Percentiles rank a stretch among this genome's conserved stretches.
phyloP scores from a whole-genome alignment of 2,329 filamentous ascomycete species.

The Ophiostoma ips region DNA sequence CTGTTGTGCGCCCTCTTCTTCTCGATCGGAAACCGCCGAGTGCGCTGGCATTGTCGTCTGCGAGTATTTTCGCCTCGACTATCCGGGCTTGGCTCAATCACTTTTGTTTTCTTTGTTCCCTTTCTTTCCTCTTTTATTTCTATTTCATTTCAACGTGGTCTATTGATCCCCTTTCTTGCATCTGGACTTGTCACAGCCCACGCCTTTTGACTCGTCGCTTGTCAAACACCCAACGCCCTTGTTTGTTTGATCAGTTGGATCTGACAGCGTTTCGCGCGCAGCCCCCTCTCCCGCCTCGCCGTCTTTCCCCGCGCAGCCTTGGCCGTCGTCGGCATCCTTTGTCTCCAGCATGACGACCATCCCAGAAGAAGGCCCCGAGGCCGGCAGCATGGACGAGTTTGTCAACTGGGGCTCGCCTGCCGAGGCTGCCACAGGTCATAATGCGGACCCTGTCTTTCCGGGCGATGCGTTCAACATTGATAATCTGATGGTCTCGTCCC shows the following conservation, averaged over 20 bases:
- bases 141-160: too few species aligned
- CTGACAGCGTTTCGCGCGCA: not conserved
- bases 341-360: conserved; percentile 8
- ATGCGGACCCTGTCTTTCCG: conserved; percentile 15
- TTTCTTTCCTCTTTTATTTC: not conserved
- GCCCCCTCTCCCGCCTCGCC: not conserved
- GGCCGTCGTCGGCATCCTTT: conserved; percentile 3
- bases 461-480: conserved; percentile 12
- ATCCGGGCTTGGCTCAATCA: not conserved
- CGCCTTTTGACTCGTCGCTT: not conserved
- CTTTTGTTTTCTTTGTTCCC: not conserved
- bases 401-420: conserved; percentile 42
- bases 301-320: not conserved
- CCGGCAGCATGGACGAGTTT: conserved; percentile 40
- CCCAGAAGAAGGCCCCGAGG: conserved; percentile 19
- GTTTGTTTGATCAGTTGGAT: not conserved
- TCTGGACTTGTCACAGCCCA: not conserved
- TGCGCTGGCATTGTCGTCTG: too few species aligned
- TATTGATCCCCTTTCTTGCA: not conserved
- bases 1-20: not conserved
- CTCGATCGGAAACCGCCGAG: too few species aligned
- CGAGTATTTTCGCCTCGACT: too few species aligned
- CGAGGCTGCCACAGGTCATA: conserved; percentile 7
- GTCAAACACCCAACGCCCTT: not conserved
- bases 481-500: conserved; percentile 2